Base-by-base conservation (phyloP, 768 basidiomycete genomes). In the Cubamyces sp. region DNA sequence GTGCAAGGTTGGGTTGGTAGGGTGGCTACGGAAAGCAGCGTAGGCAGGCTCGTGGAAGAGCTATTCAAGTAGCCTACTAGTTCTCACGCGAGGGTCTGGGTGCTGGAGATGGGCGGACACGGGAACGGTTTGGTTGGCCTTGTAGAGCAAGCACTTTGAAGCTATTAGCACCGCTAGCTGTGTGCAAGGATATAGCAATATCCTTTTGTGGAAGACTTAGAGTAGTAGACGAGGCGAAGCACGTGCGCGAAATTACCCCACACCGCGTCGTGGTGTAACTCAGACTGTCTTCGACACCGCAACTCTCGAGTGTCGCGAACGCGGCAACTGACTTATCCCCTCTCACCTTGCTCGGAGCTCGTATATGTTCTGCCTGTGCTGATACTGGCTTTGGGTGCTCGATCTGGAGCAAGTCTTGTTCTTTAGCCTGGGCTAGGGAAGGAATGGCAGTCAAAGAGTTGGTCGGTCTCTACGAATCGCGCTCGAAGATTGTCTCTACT, bases 371-470 rank as follows among this genome's bases (percentile, higher is more conserved):
- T 40, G 2, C 21, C 34, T 25, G 41, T 30, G 48, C 48, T 8
- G 26, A 16, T 19, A 28, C 26, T 16, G 8, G 25, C 48, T 49
- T 48, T 12, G 48, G 28, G 48, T 28, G 7, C 15, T 5, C 7
- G 25, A 16, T 7, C 47, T 11, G n/a, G 18, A 11, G 45, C 11
- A 18, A 11, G 3, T 19, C 18, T 16, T 3, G 19, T 46, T 21
- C 45, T 19, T 5, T 11, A 46, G n/a, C 18, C 39, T 3, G 14
- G 15, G 19, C 53, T 54, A 15, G 5, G 37, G 6, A 23, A 28
- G 19, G 37, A 3, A 76, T 76, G 73, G 58, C 73, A 2, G 74
- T 76, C 58, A 70, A 72, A 57, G 71, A 71, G 25, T 52, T 76
- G 40, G 71, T 74, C 39, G 66, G 64, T 11, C 53, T 64, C 14